Conservation (phyloP, 768 basidiomycete species). For the Exsudoporus frostii region DNA sequence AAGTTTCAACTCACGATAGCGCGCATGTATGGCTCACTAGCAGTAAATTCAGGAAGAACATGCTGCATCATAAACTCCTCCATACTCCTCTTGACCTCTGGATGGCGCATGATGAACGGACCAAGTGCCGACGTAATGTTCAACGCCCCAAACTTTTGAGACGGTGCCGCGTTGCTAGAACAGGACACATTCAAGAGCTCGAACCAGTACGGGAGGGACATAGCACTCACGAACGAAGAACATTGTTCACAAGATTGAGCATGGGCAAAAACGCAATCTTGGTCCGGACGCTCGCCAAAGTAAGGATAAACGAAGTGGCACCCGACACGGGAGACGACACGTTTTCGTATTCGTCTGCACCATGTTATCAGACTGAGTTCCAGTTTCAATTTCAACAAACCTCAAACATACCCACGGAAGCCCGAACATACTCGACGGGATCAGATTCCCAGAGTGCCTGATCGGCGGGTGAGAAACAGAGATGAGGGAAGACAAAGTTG, state of each 20-base stretch:
- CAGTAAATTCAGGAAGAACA: conserved; percentile 70
- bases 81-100: conserved; percentile 72
- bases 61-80: conserved; percentile 73
- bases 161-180: conserved; percentile 46
- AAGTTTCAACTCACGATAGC: conserved; percentile 56
- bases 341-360: conserved; percentile 78
- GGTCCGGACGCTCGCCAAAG: conserved; percentile 74
- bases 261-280: conserved; percentile 81
- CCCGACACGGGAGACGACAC: conserved; percentile 74
- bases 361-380: not conserved
- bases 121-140: conserved; percentile 78
- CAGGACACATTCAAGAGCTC: not conserved
- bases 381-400: not conserved
- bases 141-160: conserved; percentile 80
- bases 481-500: conserved; percentile 80
- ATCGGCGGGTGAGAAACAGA: conserved; percentile 70
- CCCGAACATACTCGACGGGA: conserved; percentile 77
- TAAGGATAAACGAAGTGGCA: conserved; percentile 77
- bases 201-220: not conserved
- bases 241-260: conserved; percentile 69
- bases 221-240: conserved; percentile 59
- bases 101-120: conserved; percentile 80
- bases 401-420: conserved; percentile 58
- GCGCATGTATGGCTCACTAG: conserved; percentile 68
- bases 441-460: conserved; percentile 76